phyloP scores from a whole-genome alignment of 495 filamentous ascomycete species.

The Coniosporium apollinis region DNA sequence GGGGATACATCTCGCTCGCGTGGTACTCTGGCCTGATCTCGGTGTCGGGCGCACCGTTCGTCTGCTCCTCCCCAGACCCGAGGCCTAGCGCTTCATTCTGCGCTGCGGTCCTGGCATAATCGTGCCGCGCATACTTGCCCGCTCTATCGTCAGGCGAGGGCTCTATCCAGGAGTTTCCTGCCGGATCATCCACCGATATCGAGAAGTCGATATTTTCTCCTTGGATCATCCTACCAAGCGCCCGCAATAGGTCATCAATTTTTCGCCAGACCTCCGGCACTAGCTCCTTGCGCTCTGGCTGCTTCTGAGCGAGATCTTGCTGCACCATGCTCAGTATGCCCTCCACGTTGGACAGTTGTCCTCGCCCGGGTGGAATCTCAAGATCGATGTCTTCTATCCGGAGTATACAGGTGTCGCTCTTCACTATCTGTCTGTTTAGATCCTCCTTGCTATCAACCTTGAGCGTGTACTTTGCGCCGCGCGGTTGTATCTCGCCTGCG shows the following conservation, averaged over 20 bases:
- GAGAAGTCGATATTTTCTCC: slow-evolving; percentile 74
- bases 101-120: slow-evolving; percentile 65
- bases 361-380: slow-evolving; percentile 76
- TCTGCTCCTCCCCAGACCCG: slow-evolving; percentile 12
- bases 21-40: slow-evolving; percentile 23
- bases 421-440: slow-evolving; percentile 73
- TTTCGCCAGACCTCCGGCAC: slow-evolving; percentile 60
- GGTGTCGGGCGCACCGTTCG: slow-evolving; percentile 11
- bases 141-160: slow-evolving; percentile 49
- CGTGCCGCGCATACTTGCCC: slow-evolving; percentile 63
- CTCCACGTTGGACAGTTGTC: slow-evolving; percentile 83
- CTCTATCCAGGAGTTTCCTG: slow-evolving; percentile 96
- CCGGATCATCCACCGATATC: slow-evolving; percentile 69
- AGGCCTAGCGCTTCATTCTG: slow-evolving; percentile 76
- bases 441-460: slow-evolving; percentile 51
- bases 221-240: slow-evolving; percentile 52
- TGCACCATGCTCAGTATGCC: slow-evolving; percentile 62
- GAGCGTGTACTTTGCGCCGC: slow-evolving; percentile 64
- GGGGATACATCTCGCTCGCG: slow-evolving; percentile 17
- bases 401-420: slow-evolving; percentile 69
- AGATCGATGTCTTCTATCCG: slow-evolving; percentile 73
- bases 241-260: slow-evolving; percentile 53
- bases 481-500: slow-evolving; percentile 77
- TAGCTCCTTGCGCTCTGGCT: slow-evolving; percentile 53
- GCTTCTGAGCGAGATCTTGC: slow-evolving; percentile 58